phyloP scores from a whole-genome alignment of 1,284 basidiomycete species.

The Mrakiaceae sp. region DNA sequence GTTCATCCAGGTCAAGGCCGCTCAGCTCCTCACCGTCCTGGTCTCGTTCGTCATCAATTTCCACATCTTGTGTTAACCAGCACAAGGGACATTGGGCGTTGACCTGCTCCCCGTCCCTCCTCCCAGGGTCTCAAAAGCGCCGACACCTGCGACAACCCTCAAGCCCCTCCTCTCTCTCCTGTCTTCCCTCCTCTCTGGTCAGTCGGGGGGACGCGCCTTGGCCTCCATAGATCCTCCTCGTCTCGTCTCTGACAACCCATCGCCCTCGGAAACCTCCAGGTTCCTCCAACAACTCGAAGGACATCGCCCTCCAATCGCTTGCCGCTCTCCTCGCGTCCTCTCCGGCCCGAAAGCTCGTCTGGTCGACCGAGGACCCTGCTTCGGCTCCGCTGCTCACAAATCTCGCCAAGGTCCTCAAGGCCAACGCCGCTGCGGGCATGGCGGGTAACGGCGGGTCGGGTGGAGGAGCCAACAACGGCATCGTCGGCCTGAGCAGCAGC shows the following conservation, averaged over 20 bases:
- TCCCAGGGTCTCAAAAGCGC: neutral
- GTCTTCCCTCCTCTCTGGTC: constrained; percentile 1
- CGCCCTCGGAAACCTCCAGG: neutral
- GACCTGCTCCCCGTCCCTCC: too few species aligned
- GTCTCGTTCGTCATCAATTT: constrained; percentile 44
- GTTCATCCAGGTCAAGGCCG: constrained; percentile 79
- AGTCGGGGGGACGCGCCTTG: neutral
- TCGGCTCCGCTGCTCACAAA: constrained; percentile 34
- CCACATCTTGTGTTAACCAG: too few species aligned
- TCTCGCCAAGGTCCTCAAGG: constrained; percentile 62
- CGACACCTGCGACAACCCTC: constrained; percentile 5
- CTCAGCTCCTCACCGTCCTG: constrained; percentile 77
- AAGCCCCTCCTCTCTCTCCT: constrained; percentile 11
- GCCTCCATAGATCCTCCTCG: neutral
- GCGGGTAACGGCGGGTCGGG: constrained; percentile 7
- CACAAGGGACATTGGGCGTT: too few species aligned
- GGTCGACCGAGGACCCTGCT: constrained; percentile 1
- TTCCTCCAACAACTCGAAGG: constrained; percentile 8
- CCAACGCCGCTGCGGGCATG: constrained; percentile 35
- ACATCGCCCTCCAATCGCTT: constrained; percentile 14
- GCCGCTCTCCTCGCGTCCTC: constrained; percentile 10
- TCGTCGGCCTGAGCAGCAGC: neutral
- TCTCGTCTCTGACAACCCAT: too few species aligned
- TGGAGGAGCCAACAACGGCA: neutral
- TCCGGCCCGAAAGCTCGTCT: constrained; percentile 2